Base-by-base conservation (phyloP, 768 basidiomycete species). In the Boletus edulis region DNA sequence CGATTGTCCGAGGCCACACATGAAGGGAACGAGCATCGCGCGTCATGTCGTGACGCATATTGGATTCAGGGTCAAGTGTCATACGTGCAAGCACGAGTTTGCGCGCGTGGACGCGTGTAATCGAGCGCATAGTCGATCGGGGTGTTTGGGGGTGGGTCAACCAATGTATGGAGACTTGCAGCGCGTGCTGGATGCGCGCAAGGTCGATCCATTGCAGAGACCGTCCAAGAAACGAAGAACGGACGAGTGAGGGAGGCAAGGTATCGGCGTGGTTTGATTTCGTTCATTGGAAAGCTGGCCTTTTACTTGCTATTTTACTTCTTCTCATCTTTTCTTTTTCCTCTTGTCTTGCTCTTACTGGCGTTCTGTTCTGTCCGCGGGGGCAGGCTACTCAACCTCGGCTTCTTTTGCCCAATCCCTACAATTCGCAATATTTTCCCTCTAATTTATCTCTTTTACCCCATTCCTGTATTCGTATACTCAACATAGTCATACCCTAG, bases 1-100 rank as follows among this genome's bases (percentile, higher is more conserved):
- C n/a, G 71, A 63, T 4, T 70, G 69, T 29, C 57, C 62, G 3
- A 58, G 50, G 24, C 59, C 60, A 17, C 60, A 66, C 3, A 70
- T 70, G 69, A 70, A 72, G 46, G 69, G 69, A 11, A 70, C 69
- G 42, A 68, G 68, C 17, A 72, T 70, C 18, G 69, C 69, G 9
- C 64, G 70, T 5, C 69, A 70, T 34, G 68, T 70, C 50, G 64
- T 70, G 49, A 70, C 69, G 40, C 69, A 70, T 18, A 58, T 70
- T 18, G 68, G 70, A 1, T 72, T 62, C 18, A 51, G 70, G 27
- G 62, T 72, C 35, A 68, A 68, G 43, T 70, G 69, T 24, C 51
- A 60, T 47, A 60, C 64, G 17, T 70, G 69, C 60, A 64, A 60
- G 57, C 66, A 61, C 54, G 68, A 68, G 55, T 72, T 70, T 55